Evolutionary conservation across 345 rosid species (phyloP), one percentile per base, ranked within the genome.

Genomic region (Citrus unshiu): DNA sequence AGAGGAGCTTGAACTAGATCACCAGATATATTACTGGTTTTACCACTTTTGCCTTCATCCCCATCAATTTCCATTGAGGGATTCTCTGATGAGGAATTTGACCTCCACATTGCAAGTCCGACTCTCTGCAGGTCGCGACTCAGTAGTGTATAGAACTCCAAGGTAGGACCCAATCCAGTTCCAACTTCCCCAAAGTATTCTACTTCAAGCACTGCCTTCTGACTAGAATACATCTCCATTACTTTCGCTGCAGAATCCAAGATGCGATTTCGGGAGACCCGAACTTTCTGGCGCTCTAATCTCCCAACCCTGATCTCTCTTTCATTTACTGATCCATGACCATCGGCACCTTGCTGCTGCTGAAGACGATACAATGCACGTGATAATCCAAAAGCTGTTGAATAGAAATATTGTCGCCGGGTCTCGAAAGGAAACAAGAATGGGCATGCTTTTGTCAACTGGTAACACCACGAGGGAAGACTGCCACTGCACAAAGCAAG

Each of bases 121-220:
- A 69, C 87, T 80, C 89, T 97, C 82, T 97, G 99, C 73, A 97
- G 81, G 83, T 97, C 99, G 70, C 92, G 97, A 87, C 99, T 94
- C 70, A 97, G 70, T 76, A 97, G 95, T 25, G 99, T 97, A 82
- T 97, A 97, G 79, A 97, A 97, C 87, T 97, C 99, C 78, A 97
- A 87, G 22, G 99, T 97, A 68, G 99, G 99, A 72, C 99, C 99
- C 81, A 97, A 84, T 59, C 99, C 99, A 56, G 99, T 97, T 67
- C 99, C 99, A 80, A 97, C 99, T 91, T 97, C 99, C 74, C 99
- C 99, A 92, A 97, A 94, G 87, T 97, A 97, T 84, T 97, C 99
- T 19, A 97, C 99, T 84, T 97, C 99, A 79, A 97, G 98, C 70
- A 97, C 97, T 75, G 98, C 98, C 82, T 95, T 93, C 77, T 97